Evolutionary conservation across 805 yeast genomes (phyloP), one percentile per base, ranked within the genome.

Genomic region (Ogataea saltuana): DNA sequence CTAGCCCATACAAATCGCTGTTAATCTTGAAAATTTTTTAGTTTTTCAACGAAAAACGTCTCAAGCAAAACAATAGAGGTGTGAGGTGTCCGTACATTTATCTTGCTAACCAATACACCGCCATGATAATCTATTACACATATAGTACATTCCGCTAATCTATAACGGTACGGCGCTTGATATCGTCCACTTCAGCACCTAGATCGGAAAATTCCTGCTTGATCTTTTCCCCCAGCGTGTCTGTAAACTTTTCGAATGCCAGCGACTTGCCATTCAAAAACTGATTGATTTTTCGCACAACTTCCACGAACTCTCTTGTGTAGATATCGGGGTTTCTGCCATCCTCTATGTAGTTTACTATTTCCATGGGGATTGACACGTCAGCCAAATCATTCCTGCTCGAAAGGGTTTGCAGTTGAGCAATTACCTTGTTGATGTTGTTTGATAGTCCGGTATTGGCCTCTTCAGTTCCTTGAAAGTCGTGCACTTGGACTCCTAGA

Each of bases 281-380:
- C 57, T 95, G 97, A 59, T 93, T 93, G 33, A 89, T 81, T 54
- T 88, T 83, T 29, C 89, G 82, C n/a, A 93, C 85, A 26, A 91
- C 87, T 61, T 93, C 99, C 12, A 91, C 88, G 66, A 93, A 93
- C 67, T 93, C 99, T 61, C 99, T 76, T 1, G 98, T 89, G 64
- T 93, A 93, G 29, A 93, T 89, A 60, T 93, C 98, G 0, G 99
- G 98, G 60, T 93, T 93, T 53, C 99, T 73, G 2, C 99, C 99
- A 58, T 88, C 95, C 59, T 93, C 98, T 28, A 93, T 88, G 59
- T 93, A 93, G 49, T 85, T 83, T 11, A 89, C 70, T n/a, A 90
- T 90, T 58, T 90, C 97, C 28, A 85, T 63, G 1, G 97, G 97
- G 3, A 86, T 73, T 1, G 81, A 66, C 4, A 76, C 65, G 7